Percentiles rank a stretch among this genome's conserved stretches.
phyloP scores from a whole-genome alignment of 176 grass and related monocot genomes.

The Aegilops longissima region DNA sequence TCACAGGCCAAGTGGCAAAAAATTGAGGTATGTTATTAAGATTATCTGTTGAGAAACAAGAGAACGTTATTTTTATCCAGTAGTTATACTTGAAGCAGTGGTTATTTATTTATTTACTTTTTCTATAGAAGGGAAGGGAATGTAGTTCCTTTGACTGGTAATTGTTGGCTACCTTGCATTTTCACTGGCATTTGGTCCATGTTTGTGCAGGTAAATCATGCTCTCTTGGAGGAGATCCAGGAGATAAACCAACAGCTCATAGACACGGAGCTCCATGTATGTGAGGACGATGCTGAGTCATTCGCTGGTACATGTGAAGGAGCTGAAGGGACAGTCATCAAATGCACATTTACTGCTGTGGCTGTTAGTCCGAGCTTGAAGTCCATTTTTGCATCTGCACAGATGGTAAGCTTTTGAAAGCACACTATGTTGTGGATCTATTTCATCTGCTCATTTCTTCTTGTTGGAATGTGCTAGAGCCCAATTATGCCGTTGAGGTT shows the following conservation, averaged over 20 bases:
- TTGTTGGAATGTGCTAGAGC: conserved; percentile 58
- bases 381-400: conserved; percentile 81
- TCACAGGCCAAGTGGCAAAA: conserved; percentile 69
- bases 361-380: conserved; percentile 84
- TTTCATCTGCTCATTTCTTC: background rate
- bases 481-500: conserved; percentile 91
- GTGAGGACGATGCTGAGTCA: conserved; percentile 65
- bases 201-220: conserved; percentile 67
- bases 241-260: conserved; percentile 92
- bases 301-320: conserved; percentile 58
- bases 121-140: background rate
- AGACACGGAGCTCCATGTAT: conserved; percentile 81
- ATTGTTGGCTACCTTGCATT: conserved; percentile 16
- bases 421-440: background rate
- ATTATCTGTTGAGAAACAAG: conserved; percentile 7
- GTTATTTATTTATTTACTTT: background rate
- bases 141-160: conserved; percentile 1
- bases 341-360: conserved; percentile 86
- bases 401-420: conserved; percentile 59
- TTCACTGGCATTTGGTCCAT: conserved; percentile 19
- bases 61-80: conserved; percentile 1
- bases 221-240: conserved; percentile 73
- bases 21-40: conserved; percentile 57
- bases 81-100: background rate
- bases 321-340: conserved; percentile 73